Base-by-base conservation (phyloP, 805 yeast species). In the Hanseniaspora occidentalis region DNA sequence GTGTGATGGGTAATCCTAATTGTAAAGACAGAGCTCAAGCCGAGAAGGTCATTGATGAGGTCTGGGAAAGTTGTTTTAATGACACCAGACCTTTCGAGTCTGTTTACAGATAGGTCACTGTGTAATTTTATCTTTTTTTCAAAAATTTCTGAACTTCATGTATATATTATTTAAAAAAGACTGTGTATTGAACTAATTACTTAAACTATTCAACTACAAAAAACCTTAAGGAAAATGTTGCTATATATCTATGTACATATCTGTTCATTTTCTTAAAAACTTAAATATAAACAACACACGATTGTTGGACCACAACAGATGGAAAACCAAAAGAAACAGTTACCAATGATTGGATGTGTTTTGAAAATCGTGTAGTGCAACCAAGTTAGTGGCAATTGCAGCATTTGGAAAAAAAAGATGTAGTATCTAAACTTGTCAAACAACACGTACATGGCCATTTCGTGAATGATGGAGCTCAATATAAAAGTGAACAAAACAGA, bases 31-130 rank as follows among this genome's bases (percentile, higher is more conserved):
- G 70, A 43, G 79, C 76, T 35, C 80, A 80, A 45, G 98, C 98
- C 1, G 77, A 73, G 43, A 68, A 70, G 45, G 81, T 76, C 4
- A 96, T 92, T 3, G 76, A 82, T 46, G 80, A 82, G 48, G 97
- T 92, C 5, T 92, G 94, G 80, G 80, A 79, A 46, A 79, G 89
- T 36, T 92, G 98, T 57, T 92, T 86, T 57, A 79, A 78, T 52
- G 98, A 92, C 54, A 89, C 97, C 2, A 68, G 98, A 52, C 98
- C 98, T 1, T 92, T 85, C 60, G 97, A 92, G 51, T 79, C 84
- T 53, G 88, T 92, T 26, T 92, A 84, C 57, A 69, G 85, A 45
- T 81, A 61, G 56, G n/a, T n/a, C n/a, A n/a, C 13, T 20, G 10
- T 9, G 8, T 24, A 24, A 9, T 24, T 9, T 24, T 24, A 24